Evolutionary conservation across 2,329 filamentous ascomycete species (phyloP).

Genomic region (Calonectria multiphialidica): DNA sequence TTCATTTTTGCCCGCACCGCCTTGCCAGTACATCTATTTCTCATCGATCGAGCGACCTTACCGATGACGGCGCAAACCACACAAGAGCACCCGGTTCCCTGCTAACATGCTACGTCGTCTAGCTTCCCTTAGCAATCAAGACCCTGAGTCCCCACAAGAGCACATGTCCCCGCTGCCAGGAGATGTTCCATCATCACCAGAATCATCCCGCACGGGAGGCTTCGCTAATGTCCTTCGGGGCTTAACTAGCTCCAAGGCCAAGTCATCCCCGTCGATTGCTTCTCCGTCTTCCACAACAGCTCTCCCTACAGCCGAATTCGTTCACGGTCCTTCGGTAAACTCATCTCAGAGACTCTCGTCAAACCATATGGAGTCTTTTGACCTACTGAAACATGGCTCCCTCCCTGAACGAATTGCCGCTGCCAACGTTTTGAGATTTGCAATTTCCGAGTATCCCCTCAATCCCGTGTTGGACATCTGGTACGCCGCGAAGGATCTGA

Average conservation of each 20-base stretch:
- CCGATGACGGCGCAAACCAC: conserved; percentile 41
- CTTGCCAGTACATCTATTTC: conserved; percentile 28
- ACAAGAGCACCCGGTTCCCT: conserved; percentile 37
- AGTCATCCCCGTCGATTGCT: conserved; percentile 59
- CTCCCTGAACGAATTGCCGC: conserved; percentile 68
- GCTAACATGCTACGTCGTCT: conserved; percentile 46
- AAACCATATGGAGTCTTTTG: conserved; percentile 66
- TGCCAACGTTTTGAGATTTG: conserved; percentile 67
- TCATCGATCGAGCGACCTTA: conserved; percentile 33
- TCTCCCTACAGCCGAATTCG: conserved; percentile 58
- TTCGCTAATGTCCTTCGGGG: conserved; percentile 75
- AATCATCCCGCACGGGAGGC: conserved; percentile 67
- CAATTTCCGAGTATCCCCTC: conserved; percentile 70
- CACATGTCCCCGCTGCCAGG: conserved; percentile 72
- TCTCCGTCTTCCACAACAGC: conserved; percentile 54
- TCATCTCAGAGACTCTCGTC: conserved; percentile 58
- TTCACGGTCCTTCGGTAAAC: conserved; percentile 55
- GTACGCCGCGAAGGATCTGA: conserved; percentile 75
- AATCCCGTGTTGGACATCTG: conserved; percentile 73
- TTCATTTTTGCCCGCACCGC: conserved; percentile 24
- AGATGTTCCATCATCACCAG: conserved; percentile 67
- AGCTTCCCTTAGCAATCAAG: conserved; percentile 42
- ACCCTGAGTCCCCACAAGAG: conserved; percentile 50
- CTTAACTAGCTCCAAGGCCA: conserved; percentile 67
- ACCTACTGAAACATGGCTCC: conserved; percentile 65